Percentiles rank a stretch among this genome's conserved stretches.
phyloP scores from a whole-genome alignment of 148 eudicot species.

The Diospyros lotus region DNA sequence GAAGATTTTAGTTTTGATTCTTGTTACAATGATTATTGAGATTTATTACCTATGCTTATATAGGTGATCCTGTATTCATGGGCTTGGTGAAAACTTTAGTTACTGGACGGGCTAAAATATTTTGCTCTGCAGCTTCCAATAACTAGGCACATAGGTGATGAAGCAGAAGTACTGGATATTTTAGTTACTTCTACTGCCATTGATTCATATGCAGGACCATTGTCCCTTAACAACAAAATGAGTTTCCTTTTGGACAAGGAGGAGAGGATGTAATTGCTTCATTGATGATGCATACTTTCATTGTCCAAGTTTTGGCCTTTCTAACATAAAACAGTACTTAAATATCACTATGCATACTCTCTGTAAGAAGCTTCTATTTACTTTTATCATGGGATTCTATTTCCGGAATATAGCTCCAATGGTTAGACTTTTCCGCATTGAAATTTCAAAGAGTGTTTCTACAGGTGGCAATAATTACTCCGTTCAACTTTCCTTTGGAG shows the following conservation, averaged over 20 bases:
- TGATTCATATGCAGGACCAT: not conserved
- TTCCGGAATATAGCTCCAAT: not conserved
- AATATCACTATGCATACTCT: not conserved
- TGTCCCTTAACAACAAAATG: not conserved
- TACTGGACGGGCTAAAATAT: not conserved
- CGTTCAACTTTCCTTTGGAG: slow-evolving; percentile 96
- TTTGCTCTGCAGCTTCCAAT: not conserved
- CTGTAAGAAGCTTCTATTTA: not conserved
- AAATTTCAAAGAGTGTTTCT: slow-evolving; percentile 13
- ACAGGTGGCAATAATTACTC: slow-evolving; percentile 88
- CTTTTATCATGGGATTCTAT: not conserved
- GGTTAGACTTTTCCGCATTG: not conserved
- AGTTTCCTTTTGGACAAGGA: not conserved
- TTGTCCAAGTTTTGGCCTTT: not conserved
- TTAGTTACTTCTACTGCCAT: not conserved
- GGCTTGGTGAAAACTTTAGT: not conserved
- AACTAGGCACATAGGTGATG: not conserved
- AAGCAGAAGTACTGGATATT: not conserved
- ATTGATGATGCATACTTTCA: not conserved
- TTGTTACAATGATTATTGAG: not conserved
- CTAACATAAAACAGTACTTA: not conserved
- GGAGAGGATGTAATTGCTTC: too few relatives aligned
- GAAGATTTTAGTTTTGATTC: not conserved
- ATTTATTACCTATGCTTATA: not conserved
- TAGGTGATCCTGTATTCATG: not conserved